These are phyloP conservation scores for Nicotiana knightiana DNA, from an alignment of 257 asterid genomes.

Conservation along the genomic window DNA sequence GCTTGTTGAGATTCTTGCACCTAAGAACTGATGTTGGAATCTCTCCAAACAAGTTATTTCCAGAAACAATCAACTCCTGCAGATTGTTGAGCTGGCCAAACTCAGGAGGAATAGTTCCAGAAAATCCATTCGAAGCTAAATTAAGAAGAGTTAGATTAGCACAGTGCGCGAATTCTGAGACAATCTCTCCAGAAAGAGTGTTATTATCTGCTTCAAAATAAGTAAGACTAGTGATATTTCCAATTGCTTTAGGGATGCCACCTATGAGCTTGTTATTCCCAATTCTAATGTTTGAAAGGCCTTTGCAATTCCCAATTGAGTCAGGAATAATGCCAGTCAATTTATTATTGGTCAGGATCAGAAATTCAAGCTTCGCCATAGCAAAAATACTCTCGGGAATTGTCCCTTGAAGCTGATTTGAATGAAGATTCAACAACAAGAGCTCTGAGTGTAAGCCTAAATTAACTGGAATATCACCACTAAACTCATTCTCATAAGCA, in stretches of 20 bases:
- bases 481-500: conserved; percentile 81
- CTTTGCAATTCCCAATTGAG: conserved; percentile 60
- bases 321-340: conserved; percentile 57
- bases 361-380: conserved; percentile 54
- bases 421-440: conserved; percentile 70
- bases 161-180: conserved; percentile 69
- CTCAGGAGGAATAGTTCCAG: conserved; percentile 66
- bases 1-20: conserved; percentile 75
- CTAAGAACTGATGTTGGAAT: conserved; percentile 58
- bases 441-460: conserved; percentile 64
- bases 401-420: conserved; percentile 68
- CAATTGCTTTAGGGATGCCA: conserved; percentile 66
- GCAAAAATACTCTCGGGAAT: conserved; percentile 79
- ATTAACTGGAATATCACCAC: conserved; percentile 59
- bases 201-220: conserved; percentile 90
- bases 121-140: conserved; percentile 75
- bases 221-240: conserved; percentile 75
- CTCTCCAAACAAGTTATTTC: conserved; percentile 61
- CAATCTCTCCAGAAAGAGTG: conserved; percentile 77
- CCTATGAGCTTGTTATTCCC: conserved; percentile 77
- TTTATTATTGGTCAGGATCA: conserved; percentile 76
- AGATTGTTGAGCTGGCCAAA: conserved; percentile 60
- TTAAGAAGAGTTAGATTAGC: conserved; percentile 81
- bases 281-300: conserved; percentile 72
- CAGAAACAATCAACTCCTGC: conserved; percentile 82